Evolutionary conservation across 257 asterid species (phyloP).

Genomic region (Jacaranda copaia): DNA sequence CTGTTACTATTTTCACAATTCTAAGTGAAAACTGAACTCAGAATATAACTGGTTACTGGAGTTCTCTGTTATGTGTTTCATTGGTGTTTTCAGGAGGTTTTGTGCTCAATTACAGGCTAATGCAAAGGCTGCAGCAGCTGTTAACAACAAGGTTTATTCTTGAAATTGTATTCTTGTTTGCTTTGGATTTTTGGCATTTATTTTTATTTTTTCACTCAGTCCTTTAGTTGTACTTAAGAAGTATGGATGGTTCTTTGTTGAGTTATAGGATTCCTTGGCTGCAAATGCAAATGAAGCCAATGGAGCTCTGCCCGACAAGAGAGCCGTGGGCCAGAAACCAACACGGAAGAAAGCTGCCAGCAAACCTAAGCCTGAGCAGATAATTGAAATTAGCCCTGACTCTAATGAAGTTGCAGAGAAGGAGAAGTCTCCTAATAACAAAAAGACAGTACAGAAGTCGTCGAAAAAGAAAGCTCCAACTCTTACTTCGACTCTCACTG

Average conservation of each 20-base stretch:
- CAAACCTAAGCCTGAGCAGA: slow-evolving; percentile 67
- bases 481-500: slow-evolving; percentile 82
- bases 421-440: slow-evolving; percentile 34
- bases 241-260: not conserved
- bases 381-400: slow-evolving; percentile 69
- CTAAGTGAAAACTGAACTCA: not conserved
- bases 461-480: slow-evolving; percentile 65
- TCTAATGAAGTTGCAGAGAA: slow-evolving; percentile 43
- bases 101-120: slow-evolving; percentile 84
- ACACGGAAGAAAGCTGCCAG: slow-evolving; percentile 53
- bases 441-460: slow-evolving; percentile 42
- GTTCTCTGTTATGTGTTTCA: not conserved
- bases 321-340: slow-evolving; percentile 51
- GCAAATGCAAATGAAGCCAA: slow-evolving; percentile 51
- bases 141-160: slow-evolving; percentile 58
- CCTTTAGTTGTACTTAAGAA: not conserved
- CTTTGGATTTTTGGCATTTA: not conserved
- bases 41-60: not conserved
- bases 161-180: slow-evolving; percentile 20
- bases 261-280: slow-evolving; percentile 44
- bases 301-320: slow-evolving; percentile 47
- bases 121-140: slow-evolving; percentile 72
- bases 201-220: not conserved
- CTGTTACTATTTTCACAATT: too few relatives aligned
- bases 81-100: slow-evolving; percentile 58